Evolutionary conservation across 306 rosid species (phyloP).

Genomic region (Canavalia gladiata): DNA sequence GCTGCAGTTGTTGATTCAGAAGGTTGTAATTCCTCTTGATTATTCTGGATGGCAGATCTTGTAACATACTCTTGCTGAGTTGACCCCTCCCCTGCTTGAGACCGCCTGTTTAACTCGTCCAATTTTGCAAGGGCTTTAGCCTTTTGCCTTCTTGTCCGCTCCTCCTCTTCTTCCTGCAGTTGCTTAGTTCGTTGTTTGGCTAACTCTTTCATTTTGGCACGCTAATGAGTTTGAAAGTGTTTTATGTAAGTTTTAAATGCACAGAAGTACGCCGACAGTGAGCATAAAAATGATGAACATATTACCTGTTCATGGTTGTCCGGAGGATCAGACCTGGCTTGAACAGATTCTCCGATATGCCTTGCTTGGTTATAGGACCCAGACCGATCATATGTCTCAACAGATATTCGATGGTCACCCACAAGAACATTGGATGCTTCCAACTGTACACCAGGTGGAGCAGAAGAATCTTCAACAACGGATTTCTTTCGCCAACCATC

Average conservation of each 20-base stretch:
- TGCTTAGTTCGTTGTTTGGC: constrained; percentile 84
- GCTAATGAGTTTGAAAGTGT: constrained; percentile 60
- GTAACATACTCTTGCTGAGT: constrained; percentile 57
- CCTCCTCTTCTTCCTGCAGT: constrained; percentile 93
- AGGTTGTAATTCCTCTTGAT: constrained; percentile 63
- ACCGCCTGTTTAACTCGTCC: constrained; percentile 79
- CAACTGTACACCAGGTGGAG: constrained; percentile 52
- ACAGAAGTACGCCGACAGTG: constrained; percentile 34
- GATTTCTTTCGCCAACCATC: constrained; percentile 73
- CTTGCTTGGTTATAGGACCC: constrained; percentile 59
- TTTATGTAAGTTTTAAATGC: constrained; percentile 43
- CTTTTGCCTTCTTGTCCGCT: constrained; percentile 73
- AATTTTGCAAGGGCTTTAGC: constrained; percentile 84
- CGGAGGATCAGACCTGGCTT: constrained; percentile 57
- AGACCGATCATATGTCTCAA: constrained; percentile 57
- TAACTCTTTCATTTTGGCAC: constrained; percentile 71
- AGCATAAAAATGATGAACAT: constrained; percentile 31
- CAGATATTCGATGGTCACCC: constrained; percentile 61
- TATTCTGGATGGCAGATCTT: constrained; percentile 57
- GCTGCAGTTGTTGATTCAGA: constrained; percentile 47
- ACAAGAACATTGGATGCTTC: constrained; percentile 61
- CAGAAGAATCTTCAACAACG: constrained; percentile 55
- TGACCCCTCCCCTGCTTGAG: constrained; percentile 60
- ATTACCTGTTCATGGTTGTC: constrained; percentile 80
- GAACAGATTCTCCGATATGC: constrained; percentile 62